Conservation (phyloP, 2,329 filamentous ascomycete species). For the Colletotrichum plurivorum region DNA sequence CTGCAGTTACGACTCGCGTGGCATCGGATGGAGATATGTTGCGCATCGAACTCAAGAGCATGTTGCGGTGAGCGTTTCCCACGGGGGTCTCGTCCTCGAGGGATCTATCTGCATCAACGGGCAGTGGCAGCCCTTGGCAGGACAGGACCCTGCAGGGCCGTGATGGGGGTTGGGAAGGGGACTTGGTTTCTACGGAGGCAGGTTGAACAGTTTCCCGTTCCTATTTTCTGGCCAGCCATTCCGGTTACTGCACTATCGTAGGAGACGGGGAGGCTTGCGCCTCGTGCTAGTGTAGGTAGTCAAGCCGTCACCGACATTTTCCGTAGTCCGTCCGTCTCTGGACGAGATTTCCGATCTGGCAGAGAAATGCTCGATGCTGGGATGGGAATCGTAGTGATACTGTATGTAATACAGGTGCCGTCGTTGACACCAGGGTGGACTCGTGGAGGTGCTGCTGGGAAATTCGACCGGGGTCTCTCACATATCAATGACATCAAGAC, state of each 20-base stretch:
- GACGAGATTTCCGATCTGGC: conserved; percentile 17
- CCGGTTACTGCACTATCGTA: too few species aligned
- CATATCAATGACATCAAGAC: conserved; percentile 39
- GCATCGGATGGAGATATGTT: conserved; percentile 24
- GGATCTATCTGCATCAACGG: not conserved
- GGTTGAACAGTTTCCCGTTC: not conserved
- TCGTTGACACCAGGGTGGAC: not conserved
- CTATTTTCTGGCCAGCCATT: not conserved
- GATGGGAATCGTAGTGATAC: too few species aligned
- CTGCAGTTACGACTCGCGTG: conserved; percentile 8
- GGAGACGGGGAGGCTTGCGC: not conserved
- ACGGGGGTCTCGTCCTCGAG: not conserved
- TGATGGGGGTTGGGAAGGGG: not conserved
- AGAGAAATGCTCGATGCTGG: conserved; percentile 23
- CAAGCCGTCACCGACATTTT: conserved; percentile 15
- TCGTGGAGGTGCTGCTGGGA: not conserved
- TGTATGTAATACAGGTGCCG: conserved; percentile 1
- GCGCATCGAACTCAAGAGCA: not conserved
- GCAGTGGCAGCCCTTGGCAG: not conserved
- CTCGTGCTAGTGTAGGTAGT: not conserved
- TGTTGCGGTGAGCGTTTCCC: not conserved
- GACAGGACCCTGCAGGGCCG: conserved; percentile 22
- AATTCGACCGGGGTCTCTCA: conserved; percentile 3
- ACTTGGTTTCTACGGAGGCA: not conserved
- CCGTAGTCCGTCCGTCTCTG: conserved; percentile 10